Evolutionary conservation across 495 filamentous ascomycete species (phyloP).

Genomic region (Lichina pygmaea): DNA sequence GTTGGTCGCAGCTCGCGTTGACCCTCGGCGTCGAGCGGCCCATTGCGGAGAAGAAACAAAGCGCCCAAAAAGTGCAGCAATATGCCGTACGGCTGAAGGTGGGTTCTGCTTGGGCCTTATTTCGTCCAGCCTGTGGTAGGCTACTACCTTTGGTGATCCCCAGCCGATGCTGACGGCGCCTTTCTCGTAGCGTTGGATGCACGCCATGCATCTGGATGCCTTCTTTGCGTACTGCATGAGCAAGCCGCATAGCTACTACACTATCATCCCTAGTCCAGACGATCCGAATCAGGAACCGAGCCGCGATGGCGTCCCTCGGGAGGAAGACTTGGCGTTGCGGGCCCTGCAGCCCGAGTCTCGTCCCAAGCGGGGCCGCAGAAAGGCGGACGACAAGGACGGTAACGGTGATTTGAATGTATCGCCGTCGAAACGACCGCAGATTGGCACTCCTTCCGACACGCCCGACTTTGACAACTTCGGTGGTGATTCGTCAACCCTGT

Average conservation of each 20-base stretch:
- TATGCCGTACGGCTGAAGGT: slow-evolving; percentile 90
- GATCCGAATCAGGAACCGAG: slow-evolving; percentile 35
- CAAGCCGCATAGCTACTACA: slow-evolving; percentile 62
- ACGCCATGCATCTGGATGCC: slow-evolving; percentile 88
- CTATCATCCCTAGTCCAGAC: slow-evolving; percentile 39
- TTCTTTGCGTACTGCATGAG: slow-evolving; percentile 82
- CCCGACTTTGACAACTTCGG: slow-evolving; percentile 24
- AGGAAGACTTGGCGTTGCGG: slow-evolving; percentile 79
- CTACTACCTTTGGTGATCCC: neutral
- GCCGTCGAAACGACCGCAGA: slow-evolving; percentile 32
- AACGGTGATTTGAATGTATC: slow-evolving; percentile 21
- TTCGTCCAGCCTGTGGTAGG: neutral
- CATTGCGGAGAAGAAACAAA: slow-evolving; percentile 61
- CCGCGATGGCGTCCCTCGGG: slow-evolving; percentile 65
- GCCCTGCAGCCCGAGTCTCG: slow-evolving; percentile 74
- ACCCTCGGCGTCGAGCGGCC: slow-evolving; percentile 80
- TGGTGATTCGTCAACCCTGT: slow-evolving; percentile 17
- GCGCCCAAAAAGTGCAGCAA: slow-evolving; percentile 90
- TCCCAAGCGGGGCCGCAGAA: slow-evolving; percentile 67
- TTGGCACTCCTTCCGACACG: slow-evolving; percentile 37
- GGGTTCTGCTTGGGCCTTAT: slow-evolving; percentile 6
- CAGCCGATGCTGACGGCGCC: neutral
- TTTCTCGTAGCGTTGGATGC: slow-evolving; percentile 65
- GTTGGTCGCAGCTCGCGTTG: slow-evolving; percentile 77
- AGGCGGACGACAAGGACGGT: slow-evolving; percentile 48